These are phyloP conservation scores for Puccinia novopanici DNA, from an alignment of 1,284 basidiomycete genomes.

Conservation along the genomic window DNA sequence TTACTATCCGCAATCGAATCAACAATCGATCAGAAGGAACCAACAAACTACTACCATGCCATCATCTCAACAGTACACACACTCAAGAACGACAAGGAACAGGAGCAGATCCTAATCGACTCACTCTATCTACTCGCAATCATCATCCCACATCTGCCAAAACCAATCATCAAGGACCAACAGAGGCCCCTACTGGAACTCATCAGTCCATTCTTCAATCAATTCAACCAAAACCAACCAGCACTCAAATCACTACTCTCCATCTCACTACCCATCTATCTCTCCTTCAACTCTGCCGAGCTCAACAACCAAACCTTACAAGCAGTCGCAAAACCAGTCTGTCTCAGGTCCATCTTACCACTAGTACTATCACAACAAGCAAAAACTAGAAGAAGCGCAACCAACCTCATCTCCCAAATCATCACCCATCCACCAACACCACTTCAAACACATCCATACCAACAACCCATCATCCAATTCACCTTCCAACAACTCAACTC, in stretches of 20 bases:
- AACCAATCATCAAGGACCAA: conserved; percentile 58
- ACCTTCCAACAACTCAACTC: conserved; percentile 63
- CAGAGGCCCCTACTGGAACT: conserved; percentile 61
- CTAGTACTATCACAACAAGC: conserved; percentile 78
- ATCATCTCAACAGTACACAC: conserved; percentile 64
- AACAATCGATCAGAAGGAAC: conserved; percentile 70
- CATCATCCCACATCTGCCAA: conserved; percentile 70
- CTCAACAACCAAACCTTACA: conserved; percentile 66
- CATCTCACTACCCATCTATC: conserved; percentile 35
- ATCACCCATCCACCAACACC: conserved; percentile 75
- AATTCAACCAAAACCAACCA: background rate
- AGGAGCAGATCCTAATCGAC: conserved; percentile 80
- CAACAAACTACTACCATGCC: conserved; percentile 86
- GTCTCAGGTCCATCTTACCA: conserved; percentile 65
- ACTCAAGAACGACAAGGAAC: conserved; percentile 56
- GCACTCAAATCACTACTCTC: conserved; percentile 12
- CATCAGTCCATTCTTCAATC: background rate
- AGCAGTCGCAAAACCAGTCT: conserved; percentile 72
- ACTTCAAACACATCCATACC: conserved; percentile 77
- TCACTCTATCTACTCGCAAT: conserved; percentile 85
- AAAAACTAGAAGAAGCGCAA: conserved; percentile 88
- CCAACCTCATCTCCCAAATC: conserved; percentile 78
- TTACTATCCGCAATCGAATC: conserved; percentile 85
- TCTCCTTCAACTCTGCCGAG: conserved; percentile 64
- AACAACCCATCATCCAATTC: conserved; percentile 77